phyloP scores from a whole-genome alignment of 345 rosid species.

The Aquilaria malaccensis region DNA sequence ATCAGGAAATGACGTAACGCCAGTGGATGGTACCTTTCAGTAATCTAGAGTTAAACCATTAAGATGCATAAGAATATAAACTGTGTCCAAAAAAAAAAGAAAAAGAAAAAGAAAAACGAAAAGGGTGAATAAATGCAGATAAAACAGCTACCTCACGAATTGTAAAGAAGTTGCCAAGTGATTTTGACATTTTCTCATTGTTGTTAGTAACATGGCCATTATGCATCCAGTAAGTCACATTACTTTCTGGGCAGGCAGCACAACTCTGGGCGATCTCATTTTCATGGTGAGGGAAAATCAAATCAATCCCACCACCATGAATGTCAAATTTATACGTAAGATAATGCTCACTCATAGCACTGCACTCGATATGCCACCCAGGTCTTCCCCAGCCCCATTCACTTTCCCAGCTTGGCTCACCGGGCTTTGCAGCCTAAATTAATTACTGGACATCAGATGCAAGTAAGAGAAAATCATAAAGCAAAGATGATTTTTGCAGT shows the following conservation, averaged over 20 bases:
- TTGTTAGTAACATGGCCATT: constrained; percentile 87
- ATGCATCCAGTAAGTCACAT: constrained; percentile 76
- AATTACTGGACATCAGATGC: constrained; percentile 5
- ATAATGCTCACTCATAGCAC: constrained; percentile 90
- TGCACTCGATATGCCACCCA: constrained; percentile 99
- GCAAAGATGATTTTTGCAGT: neutral
- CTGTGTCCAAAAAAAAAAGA: neutral
- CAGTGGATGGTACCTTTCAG: constrained; percentile 63
- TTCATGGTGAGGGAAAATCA: constrained; percentile 79
- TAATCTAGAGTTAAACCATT: constrained; percentile 39
- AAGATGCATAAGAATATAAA: constrained; percentile 5
- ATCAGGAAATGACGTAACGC: constrained; percentile 81
- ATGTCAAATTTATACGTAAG: constrained; percentile 64
- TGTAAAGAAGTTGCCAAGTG: constrained; percentile 63
- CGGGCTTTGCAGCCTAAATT: constrained; percentile 83
- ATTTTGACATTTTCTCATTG: constrained; percentile 83
- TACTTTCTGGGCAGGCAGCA: constrained; percentile 59
- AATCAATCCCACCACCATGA: constrained; percentile 85
- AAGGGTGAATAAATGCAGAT: neutral
- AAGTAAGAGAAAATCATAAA: neutral
- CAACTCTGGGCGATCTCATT: constrained; percentile 86
- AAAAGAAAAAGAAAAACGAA: neutral
- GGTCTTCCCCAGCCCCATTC: constrained; percentile 95
- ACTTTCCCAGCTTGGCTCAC: constrained; percentile 86
- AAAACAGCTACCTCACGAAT: constrained; percentile 47